Base-by-base conservation (phyloP, 441 rosid genomes). In the Melastoma candidum region DNA sequence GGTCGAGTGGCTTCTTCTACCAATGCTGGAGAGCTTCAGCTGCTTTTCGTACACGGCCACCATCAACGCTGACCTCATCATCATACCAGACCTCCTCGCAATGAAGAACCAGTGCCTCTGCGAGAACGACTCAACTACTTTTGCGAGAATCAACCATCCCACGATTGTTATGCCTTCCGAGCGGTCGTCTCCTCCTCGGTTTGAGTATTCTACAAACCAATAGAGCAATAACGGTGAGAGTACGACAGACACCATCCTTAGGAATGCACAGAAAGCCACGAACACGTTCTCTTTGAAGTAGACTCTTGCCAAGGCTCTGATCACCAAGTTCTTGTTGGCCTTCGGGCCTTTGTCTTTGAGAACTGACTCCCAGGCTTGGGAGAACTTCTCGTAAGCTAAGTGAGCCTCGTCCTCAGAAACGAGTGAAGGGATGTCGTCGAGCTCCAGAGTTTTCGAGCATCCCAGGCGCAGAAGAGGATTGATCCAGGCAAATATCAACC, bases 31-130 rank as follows among this genome's bases (percentile, higher is more conserved):
- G 50, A 90, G 80, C 70, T 69, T 90, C 26, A 87, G 81, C 71
- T 83, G 96, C 73, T 90, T 87, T 47, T 63, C 73, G 49, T 87
- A 90, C 8, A 82, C 59, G 25, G 96, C 88, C 14, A 83, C 95
- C 98, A 87, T 87, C 41, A 90, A 63, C 3, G 87, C 93, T 46
- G 96, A 90, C 72, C 93, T 82, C 64, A 90, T 81, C 71, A 77
- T 83, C 96, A 87, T 71, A 49, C 98, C 98, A 0, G 87, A 87
- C 75, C 78, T 77, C 60, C 98, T 81, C 12, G 95, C 58, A 50
- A 60, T 69, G 65, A 87, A 85, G 71, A 54, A 82, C 71, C 75
- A 80, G 61, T 87, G 83, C 71, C 98, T 78, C 73, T 81, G 92
- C n/a, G 93, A 74, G 61, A 87, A 70, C 26, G 98, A 85, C 61